Evolutionary conservation across 805 yeast species (phyloP), one percentile per base, ranked within the genome.

Genomic region (Pichia membranifaciens): DNA sequence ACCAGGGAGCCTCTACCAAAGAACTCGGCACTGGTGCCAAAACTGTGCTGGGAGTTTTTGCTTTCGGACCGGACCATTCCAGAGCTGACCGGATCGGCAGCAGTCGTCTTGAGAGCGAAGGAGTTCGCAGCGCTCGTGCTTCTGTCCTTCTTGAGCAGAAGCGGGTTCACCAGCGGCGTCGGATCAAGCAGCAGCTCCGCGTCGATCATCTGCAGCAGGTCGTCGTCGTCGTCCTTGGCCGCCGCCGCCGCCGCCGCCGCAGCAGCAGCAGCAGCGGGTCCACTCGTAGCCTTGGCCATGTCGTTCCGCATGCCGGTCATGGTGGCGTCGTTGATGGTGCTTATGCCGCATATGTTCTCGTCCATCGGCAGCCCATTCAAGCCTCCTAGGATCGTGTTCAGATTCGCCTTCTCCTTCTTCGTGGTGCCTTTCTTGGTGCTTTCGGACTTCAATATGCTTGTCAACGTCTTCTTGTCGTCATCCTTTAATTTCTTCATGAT

Each of bases 111-210:
- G 10, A 34, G 15, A 13, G 39, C 39, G 18, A 16, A 15, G 5
- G n/a, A 17, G 15, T 33, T 33, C 13, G 32, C 17, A 16, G 15
- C 29, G 29, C 22, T 40, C 12, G 20, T 43, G 15, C 16, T n/a
- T 40, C n/a, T 29, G 17, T 13, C 38, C 34, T 33, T 43, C 18
- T 39, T 47, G 18, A 47, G 10, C 10, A 43, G 23, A 13, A 28
- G 34, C 4, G 47, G 38, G 8, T 45, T 13, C 1, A 43, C 44
- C 10, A 43, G 20, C 1, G 47, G 47, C 0, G 50, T 48, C 22
- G 47, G 50, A 34, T 48, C 50, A 25, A 48, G 47, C 18, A 38
- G 40, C 23, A 48, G 16, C 37, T 48, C 47, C 2, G 50, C 35
- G 43, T 48, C 50, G 9, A 48, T 48, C 41, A 48, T 34, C 40